Percentiles rank a stretch among this genome's conserved stretches.
These are phyloP conservation scores for Elaeagnus macrophylla DNA, from an alignment of 306 rosid species.

Conservation along the genomic window DNA sequence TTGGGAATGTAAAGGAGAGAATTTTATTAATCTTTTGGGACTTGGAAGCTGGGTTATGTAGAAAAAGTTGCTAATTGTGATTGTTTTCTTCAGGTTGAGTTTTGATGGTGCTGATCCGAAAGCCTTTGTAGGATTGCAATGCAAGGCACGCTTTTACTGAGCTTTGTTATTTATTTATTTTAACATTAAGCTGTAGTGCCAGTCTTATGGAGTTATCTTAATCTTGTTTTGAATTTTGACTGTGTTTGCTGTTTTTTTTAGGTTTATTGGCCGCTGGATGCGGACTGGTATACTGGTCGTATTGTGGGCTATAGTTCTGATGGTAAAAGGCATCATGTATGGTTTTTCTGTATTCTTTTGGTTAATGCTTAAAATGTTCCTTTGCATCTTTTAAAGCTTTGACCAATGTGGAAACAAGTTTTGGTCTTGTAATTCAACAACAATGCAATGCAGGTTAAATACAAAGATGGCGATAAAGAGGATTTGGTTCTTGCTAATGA, in stretches of 20 bases:
- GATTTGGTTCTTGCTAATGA: slow-evolving; percentile 62
- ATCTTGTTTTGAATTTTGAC: slow-evolving; percentile 13
- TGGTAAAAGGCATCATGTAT: slow-evolving; percentile 61
- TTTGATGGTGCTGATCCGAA: slow-evolving; percentile 57
- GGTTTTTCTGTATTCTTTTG: slow-evolving; percentile 8
- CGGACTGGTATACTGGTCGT: slow-evolving; percentile 52
- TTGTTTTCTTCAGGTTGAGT: slow-evolving; percentile 51
- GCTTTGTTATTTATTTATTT: slow-evolving; percentile 12
- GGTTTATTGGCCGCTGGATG: slow-evolving; percentile 98
- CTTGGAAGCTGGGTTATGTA: not conserved
- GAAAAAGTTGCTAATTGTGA: slow-evolving; percentile 15
- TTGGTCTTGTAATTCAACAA: slow-evolving; percentile 3
- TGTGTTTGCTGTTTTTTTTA: slow-evolving; percentile 26
- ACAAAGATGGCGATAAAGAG: slow-evolving; percentile 75
- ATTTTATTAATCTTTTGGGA: not conserved
- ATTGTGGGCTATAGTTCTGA: slow-evolving; percentile 52
- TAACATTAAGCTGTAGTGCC: too few relatives aligned
- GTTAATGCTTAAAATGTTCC: not conserved
- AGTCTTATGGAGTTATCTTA: not conserved
- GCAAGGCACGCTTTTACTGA: slow-evolving; percentile 69
- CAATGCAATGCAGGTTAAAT: slow-evolving; percentile 55
- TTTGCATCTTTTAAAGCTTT: slow-evolving; percentile 7
- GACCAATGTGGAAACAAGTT: not conserved
- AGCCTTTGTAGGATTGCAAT: slow-evolving; percentile 64
- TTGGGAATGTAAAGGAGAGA: not conserved